Percentiles rank a stretch among this genome's conserved stretches.
Conservation (phyloP, 352 stramenopile species). For the Globisporangium spiculum region DNA sequence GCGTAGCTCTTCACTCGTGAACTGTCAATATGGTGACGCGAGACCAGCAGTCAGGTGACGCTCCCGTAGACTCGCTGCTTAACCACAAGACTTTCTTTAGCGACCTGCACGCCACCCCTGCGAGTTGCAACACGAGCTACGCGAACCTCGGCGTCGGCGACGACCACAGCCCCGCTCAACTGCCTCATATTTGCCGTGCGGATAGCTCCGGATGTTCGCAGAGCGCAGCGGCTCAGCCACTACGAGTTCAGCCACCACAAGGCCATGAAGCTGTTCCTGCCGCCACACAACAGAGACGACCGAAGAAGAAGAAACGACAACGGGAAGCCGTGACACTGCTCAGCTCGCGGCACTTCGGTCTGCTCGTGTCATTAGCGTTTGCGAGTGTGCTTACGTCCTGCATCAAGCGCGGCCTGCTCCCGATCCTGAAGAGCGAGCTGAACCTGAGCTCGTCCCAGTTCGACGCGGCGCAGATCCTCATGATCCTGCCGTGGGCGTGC, state of each 20-base stretch:
- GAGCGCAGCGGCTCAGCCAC: neutral
- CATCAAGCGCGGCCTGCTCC: conserved; percentile 37
- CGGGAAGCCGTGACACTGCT: conserved; percentile 15
- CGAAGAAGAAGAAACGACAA: neutral
- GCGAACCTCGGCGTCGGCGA: neutral
- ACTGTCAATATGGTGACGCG: neutral
- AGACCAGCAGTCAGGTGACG: neutral
- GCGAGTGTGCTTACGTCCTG: conserved; percentile 33
- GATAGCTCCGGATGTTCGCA: neutral
- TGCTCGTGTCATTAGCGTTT: conserved; percentile 38
- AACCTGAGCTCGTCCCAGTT: conserved; percentile 27
- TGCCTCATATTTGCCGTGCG: neutral
- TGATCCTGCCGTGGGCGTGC: conserved; percentile 47
- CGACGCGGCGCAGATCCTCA: conserved; percentile 32
- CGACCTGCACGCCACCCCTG: conserved; percentile 7
- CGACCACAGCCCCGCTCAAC: neutral
- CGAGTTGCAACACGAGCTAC: conserved; percentile 13
- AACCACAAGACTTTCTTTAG: neutral
- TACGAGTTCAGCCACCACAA: neutral
- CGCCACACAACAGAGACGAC: neutral
- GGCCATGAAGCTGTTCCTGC: neutral
- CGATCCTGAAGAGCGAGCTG: conserved; percentile 40
- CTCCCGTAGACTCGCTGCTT: neutral
- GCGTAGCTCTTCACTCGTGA: neutral
- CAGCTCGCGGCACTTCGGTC: conserved; percentile 23